These are phyloP conservation scores for Ceratocystiopsis sp. DNA, from an alignment of 2,329 filamentous ascomycete genomes.

Conservation along the genomic window DNA sequence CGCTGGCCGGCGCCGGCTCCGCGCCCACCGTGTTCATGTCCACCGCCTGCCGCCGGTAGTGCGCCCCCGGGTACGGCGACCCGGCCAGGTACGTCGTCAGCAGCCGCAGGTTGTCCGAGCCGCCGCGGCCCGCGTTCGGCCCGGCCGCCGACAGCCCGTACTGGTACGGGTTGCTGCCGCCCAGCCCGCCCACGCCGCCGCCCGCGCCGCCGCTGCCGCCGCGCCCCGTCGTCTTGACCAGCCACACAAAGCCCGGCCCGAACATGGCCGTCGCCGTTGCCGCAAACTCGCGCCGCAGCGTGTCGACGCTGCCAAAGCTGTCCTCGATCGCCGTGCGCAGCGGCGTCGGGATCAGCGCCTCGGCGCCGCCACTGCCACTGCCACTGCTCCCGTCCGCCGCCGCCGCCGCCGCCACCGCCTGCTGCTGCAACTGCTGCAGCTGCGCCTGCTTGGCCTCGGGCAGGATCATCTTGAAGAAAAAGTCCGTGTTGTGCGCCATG, in stretches of 20 bases:
- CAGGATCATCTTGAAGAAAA: constrained; percentile 52
- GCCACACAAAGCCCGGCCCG: constrained; percentile 92
- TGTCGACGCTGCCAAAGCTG: constrained; percentile 70
- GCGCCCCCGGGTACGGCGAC: constrained; percentile 69
- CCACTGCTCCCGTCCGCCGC: too few species aligned
- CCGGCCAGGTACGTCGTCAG: constrained; percentile 85
- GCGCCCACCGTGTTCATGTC: constrained; percentile 52
- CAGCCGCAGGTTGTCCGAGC: constrained; percentile 35
- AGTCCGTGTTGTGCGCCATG: constrained; percentile 82
- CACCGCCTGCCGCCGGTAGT: constrained; percentile 52
- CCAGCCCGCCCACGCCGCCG: too few species aligned
- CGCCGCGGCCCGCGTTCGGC: constrained; percentile 1
- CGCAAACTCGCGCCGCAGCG: constrained; percentile 63
- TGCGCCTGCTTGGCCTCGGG: too few species aligned
- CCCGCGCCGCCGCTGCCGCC: constrained; percentile 4
- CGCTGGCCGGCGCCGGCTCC: constrained; percentile 8
- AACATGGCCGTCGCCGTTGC: constrained; percentile 81
- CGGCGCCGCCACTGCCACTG: constrained; percentile 1
- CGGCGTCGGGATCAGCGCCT: constrained; percentile 28
- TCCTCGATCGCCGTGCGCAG: constrained; percentile 44
- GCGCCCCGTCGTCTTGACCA: constrained; percentile 38
- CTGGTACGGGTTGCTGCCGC: too few species aligned
- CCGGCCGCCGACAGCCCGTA: too few species aligned
- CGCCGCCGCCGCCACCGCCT: background rate
- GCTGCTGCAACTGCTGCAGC: too few species aligned